A percentile compares a stretch with the other conserved stretches of the same genome.
phyloP scores from a whole-genome alignment of 495 filamentous ascomycete genomes.

The Peziza echinospora region DNA sequence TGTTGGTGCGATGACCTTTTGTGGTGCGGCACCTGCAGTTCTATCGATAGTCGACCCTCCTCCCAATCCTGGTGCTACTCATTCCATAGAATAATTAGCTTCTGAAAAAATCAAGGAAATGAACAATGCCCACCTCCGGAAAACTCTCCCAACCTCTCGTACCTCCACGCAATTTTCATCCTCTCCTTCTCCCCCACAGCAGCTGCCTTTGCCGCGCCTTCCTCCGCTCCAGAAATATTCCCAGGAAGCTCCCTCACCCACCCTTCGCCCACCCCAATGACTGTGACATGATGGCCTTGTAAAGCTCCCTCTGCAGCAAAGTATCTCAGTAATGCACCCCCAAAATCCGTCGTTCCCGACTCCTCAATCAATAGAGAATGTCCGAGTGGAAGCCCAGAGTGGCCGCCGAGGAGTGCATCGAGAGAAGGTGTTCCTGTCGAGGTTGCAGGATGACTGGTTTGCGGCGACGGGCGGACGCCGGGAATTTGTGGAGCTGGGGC shows the following conservation, averaged over 20 bases:
- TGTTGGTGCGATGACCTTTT: no score
- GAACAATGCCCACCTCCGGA: no score
- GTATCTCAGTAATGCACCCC: slow-evolving; percentile 60
- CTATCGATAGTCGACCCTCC: background rate
- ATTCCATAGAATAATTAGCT: no score
- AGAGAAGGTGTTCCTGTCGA: slow-evolving; percentile 75
- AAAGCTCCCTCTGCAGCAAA: slow-evolving; percentile 86
- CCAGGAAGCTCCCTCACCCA: slow-evolving; percentile 73
- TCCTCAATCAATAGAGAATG: slow-evolving; percentile 70
- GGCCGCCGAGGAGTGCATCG: slow-evolving; percentile 66
- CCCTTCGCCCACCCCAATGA: slow-evolving; percentile 51
- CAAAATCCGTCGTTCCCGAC: slow-evolving; percentile 85
- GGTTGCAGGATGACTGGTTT: slow-evolving; percentile 72
- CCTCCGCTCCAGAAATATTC: slow-evolving; percentile 26
- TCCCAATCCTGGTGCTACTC: background rate
- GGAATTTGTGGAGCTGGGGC: slow-evolving; percentile 24
- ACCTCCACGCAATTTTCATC: slow-evolving; percentile 99
- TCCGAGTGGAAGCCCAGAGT: slow-evolving; percentile 70
- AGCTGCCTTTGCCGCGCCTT: slow-evolving; percentile 22
- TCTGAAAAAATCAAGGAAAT: no score
- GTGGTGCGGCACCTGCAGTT: background rate
- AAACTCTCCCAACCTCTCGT: slow-evolving; percentile 68
- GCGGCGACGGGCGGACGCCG: slow-evolving; percentile 67
- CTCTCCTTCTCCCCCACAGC: slow-evolving; percentile 32
- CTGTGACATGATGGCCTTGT: slow-evolving; percentile 74